Evolutionary conservation across 768 basidiomycete genomes (phyloP).

Genomic region (Amanita polypyramis): DNA sequence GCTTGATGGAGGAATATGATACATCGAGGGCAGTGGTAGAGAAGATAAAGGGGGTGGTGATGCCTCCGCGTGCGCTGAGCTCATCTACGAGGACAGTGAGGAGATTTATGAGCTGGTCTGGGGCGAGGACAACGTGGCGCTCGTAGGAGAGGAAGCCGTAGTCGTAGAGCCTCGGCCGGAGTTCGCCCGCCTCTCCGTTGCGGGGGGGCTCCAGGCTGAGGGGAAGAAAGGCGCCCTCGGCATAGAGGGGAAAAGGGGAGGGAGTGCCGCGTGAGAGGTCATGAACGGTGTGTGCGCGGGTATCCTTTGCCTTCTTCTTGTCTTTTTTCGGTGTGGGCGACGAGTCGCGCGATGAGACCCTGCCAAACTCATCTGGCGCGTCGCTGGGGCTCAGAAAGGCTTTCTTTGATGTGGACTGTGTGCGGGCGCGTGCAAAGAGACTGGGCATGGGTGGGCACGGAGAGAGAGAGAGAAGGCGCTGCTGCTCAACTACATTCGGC

Average conservation of each 20-base stretch:
- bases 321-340: constrained; percentile 37
- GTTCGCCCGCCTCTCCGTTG: constrained; percentile 16
- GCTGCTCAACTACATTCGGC: constrained; percentile 16
- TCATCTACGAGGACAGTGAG: constrained; percentile 64
- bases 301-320: constrained; percentile 39
- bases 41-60: constrained; percentile 89
- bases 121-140: constrained; percentile 66
- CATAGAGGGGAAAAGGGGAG: constrained; percentile 27
- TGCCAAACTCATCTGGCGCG: constrained; percentile 55
- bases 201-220: constrained; percentile 40
- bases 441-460: constrained; percentile 50
- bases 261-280: constrained; percentile 21
- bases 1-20: constrained; percentile 58
- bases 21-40: constrained; percentile 82
- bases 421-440: constrained; percentile 62
- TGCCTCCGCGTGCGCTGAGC: constrained; percentile 61
- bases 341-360: constrained; percentile 39
- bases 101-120: constrained; percentile 61
- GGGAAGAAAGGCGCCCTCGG: constrained; percentile 44
- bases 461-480: constrained; percentile 22
- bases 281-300: constrained; percentile 32
- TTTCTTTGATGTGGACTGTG: constrained; percentile 45
- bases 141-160: constrained; percentile 73
- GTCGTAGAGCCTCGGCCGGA: constrained; percentile 25
- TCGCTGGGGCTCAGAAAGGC: constrained; percentile 16